phyloP scores from a whole-genome alignment of 208 protist genomes.

The Trypanosoma rangeli region DNA sequence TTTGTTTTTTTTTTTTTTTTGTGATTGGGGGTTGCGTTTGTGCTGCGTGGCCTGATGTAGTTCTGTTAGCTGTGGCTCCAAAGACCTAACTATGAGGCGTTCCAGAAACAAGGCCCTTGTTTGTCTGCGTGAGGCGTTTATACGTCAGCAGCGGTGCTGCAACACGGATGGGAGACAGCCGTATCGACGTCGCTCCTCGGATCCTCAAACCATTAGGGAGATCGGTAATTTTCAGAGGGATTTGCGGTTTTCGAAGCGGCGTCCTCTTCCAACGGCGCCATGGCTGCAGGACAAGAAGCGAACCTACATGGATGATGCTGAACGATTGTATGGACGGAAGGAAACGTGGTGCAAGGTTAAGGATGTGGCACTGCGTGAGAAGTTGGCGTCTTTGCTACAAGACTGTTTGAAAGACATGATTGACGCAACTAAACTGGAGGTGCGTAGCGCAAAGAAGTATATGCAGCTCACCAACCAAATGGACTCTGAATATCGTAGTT shows the following conservation, averaged over 20 bases:
- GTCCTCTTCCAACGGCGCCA: slow-evolving; percentile 70
- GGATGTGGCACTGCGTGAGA: slow-evolving; percentile 66
- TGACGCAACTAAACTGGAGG: slow-evolving; percentile 56
- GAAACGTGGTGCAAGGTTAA: slow-evolving; percentile 71
- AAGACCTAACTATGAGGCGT: slow-evolving; percentile 13
- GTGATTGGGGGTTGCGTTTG: neutral
- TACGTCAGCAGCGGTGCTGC: slow-evolving; percentile 7
- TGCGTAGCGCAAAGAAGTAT: slow-evolving; percentile 67
- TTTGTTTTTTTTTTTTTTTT: neutral
- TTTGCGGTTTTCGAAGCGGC: slow-evolving; percentile 62
- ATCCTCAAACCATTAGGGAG: slow-evolving; percentile 75
- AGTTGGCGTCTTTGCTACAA: slow-evolving; percentile 72
- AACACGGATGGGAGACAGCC: slow-evolving; percentile 12
- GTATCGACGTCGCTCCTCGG: slow-evolving; percentile 68
- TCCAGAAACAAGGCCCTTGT: neutral
- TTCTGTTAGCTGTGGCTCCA: neutral
- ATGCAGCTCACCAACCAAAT: slow-evolving; percentile 47
- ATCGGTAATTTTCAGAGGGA: slow-evolving; percentile 77
- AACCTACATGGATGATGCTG: slow-evolving; percentile 89
- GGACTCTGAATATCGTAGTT: slow-evolving; percentile 64
- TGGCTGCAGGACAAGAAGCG: slow-evolving; percentile 69
- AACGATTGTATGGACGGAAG: slow-evolving; percentile 86
- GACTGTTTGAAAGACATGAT: slow-evolving; percentile 81
- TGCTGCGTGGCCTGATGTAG: neutral
- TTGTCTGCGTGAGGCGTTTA: slow-evolving; percentile 1